Percentiles rank a stretch among this genome's conserved stretches.
phyloP scores from a whole-genome alignment of 345 rosid species.

The Populus euphratica region DNA sequence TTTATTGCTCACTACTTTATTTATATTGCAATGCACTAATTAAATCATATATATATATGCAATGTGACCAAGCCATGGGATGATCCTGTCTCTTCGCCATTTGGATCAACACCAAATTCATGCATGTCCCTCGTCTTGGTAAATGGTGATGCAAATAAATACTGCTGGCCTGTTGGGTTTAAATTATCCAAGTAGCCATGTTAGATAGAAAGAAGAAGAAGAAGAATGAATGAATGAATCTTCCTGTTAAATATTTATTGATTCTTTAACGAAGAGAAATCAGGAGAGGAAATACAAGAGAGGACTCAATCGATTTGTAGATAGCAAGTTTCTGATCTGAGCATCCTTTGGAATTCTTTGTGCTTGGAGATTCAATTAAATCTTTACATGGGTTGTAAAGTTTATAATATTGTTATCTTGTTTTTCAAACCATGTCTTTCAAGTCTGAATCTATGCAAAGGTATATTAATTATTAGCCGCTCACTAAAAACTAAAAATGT shows the following conservation, averaged over 20 bases:
- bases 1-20: too few species aligned
- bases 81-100: background rate
- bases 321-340: background rate
- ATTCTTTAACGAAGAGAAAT: background rate
- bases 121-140: background rate
- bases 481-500: too few species aligned
- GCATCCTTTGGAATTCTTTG: background rate
- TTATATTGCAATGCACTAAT: too few species aligned
- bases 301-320: background rate
- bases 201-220: too few species aligned
- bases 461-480: too few species aligned
- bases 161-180: background rate
- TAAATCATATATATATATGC: background rate
- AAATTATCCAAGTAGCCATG: background rate
- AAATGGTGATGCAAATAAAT: background rate
- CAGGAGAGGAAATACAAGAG: background rate
- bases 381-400: background rate
- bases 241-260: background rate
- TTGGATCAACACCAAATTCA: background rate
- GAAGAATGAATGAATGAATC: too few species aligned
- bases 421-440: background rate
- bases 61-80: conserved; percentile 3
- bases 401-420: too few species aligned
- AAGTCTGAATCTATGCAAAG: background rate
- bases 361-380: background rate